phyloP scores from a whole-genome alignment of 2,329 filamentous ascomycete genomes.

The Esteya vermicola region DNA sequence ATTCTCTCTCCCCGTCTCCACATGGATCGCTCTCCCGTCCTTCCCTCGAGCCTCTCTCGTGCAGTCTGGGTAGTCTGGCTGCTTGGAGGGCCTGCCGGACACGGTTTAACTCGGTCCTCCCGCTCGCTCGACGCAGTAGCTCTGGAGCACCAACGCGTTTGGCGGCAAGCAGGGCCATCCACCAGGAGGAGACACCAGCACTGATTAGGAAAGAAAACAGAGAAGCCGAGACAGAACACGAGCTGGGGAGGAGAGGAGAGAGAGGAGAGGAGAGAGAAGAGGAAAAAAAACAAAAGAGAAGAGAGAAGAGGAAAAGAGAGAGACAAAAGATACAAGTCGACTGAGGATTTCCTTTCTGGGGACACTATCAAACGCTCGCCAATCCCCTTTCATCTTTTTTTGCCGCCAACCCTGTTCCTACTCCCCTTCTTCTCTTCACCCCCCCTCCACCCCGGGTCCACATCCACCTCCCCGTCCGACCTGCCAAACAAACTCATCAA shows the following conservation, averaged over 20 bases:
- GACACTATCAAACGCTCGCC: slow-evolving; percentile 1
- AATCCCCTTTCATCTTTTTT: slow-evolving; percentile 1
- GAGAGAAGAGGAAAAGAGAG: background rate
- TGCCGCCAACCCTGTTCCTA: background rate
- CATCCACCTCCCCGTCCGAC: background rate
- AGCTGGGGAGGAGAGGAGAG: too few species aligned
- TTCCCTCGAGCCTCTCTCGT: background rate
- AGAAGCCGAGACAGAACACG: too few species aligned
- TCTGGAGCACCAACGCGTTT: background rate
- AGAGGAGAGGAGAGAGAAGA: background rate
- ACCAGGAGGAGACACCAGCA: slow-evolving; percentile 1
- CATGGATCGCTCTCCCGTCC: background rate
- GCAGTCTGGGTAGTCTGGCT: too few species aligned
- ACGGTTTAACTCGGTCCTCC: background rate
- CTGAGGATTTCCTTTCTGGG: background rate
- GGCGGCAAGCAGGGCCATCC: background rate
- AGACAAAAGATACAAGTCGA: background rate
- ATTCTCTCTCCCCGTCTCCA: background rate
- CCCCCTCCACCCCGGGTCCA: too few species aligned
- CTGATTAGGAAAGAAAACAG: background rate
- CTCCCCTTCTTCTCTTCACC: background rate
- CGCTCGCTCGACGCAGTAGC: too few species aligned
- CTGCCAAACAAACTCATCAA: background rate
- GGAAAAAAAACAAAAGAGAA: background rate
- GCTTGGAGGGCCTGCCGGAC: background rate